Percentiles rank a stretch among this genome's conserved stretches.
Conservation (phyloP, 768 basidiomycete genomes). For the Leucocoprinus birnbaumii region DNA sequence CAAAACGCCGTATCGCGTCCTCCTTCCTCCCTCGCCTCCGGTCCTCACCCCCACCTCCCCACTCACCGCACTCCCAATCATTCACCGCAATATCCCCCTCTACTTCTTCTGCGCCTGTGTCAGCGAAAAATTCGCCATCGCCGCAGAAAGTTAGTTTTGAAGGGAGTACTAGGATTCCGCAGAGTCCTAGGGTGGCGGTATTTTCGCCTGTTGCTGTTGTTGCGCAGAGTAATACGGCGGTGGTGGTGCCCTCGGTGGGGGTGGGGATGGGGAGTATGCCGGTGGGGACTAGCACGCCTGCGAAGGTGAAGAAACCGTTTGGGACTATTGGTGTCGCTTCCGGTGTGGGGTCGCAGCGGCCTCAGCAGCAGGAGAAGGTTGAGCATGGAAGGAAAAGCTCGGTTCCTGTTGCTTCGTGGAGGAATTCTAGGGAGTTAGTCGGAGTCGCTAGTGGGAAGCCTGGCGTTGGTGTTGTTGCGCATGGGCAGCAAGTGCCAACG, state of each 20-base stretch:
- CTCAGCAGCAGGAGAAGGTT: background rate
- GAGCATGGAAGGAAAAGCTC: conserved; percentile 1
- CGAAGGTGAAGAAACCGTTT: background rate
- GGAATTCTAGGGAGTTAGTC: background rate
- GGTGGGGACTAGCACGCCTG: conserved; percentile 1
- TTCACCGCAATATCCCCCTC: too few species aligned
- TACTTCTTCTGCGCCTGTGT: background rate
- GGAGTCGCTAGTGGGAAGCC: background rate
- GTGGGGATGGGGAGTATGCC: background rate
- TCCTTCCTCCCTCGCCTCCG: conserved; percentile 14
- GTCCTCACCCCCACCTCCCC: conserved; percentile 10
- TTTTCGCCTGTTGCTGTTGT: background rate
- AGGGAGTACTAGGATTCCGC: background rate
- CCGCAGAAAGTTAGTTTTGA: background rate
- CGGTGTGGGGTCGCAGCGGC: too few species aligned
- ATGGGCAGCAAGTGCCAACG: too few species aligned
- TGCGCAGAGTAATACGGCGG: too few species aligned
- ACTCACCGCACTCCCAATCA: background rate
- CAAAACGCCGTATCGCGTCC: conserved; percentile 8
- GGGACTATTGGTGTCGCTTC: too few species aligned
- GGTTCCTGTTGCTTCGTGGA: conserved; percentile 7
- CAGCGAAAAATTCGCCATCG: conserved; percentile 10
- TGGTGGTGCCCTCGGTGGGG: background rate
- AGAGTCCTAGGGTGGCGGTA: background rate
- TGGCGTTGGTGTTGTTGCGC: background rate